Evolutionary conservation across 75 land plant species (phyloP).

Genomic region (Cunninghamia lanceolata): DNA sequence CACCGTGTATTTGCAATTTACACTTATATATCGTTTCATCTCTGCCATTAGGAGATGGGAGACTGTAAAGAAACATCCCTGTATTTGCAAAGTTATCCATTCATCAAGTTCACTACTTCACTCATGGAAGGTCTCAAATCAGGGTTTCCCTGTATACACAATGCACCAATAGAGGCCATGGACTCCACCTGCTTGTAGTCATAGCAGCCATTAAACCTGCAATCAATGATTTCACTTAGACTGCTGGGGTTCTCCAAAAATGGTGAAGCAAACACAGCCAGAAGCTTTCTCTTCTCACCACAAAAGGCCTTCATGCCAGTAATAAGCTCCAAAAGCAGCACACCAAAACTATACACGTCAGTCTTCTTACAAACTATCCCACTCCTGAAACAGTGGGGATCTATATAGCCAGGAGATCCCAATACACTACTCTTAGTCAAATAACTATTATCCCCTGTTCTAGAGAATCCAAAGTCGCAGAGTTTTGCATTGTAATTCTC

Average conservation of each 20-base stretch:
- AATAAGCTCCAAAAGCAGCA: slow-evolving; percentile 53
- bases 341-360: slow-evolving; percentile 69
- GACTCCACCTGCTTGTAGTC: slow-evolving; percentile 25
- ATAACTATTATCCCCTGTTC: not conserved
- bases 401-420: slow-evolving; percentile 70
- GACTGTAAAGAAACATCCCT: too few species aligned
- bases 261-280: slow-evolving; percentile 15
- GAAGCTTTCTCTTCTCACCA: not conserved
- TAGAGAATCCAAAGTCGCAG: slow-evolving; percentile 60
- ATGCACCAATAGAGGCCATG: slow-evolving; percentile 26
- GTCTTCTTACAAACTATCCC: slow-evolving; percentile 51
- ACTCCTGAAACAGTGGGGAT: slow-evolving; percentile 52
- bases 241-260: not conserved
- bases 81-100: not conserved
- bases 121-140: slow-evolving; percentile 40
- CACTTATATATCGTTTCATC: too few species aligned
- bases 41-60: too few species aligned
- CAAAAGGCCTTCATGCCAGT: slow-evolving; percentile 53
- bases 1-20: too few species aligned
- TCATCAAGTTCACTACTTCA: slow-evolving; percentile 11
- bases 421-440: slow-evolving; percentile 20
- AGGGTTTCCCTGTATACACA: slow-evolving; percentile 32
- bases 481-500: slow-evolving; percentile 40
- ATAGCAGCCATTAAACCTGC: slow-evolving; percentile 17
- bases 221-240: slow-evolving; percentile 26